These are phyloP conservation scores for Cladophialophora bantiana DNA, from an alignment of 2,329 filamentous ascomycete genomes.

Conservation along the genomic window DNA sequence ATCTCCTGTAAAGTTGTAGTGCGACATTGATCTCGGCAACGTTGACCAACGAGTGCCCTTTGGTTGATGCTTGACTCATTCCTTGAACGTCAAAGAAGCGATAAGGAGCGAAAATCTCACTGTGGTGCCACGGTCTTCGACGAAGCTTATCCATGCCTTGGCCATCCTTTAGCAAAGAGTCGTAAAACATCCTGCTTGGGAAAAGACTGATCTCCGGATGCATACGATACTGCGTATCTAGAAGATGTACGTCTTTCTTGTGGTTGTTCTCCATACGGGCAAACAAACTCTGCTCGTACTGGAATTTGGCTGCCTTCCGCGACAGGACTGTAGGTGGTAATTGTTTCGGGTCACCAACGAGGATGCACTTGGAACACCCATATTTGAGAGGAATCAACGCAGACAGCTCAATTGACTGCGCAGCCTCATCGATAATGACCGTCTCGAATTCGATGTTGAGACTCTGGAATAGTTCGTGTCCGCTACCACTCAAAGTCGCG, in stretches of 20 bases:
- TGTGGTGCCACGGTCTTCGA: conserved; percentile 83
- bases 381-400: conserved; percentile 97
- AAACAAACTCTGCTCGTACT: conserved; percentile 97
- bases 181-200: conserved; percentile 91
- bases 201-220: conserved; percentile 94
- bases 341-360: conserved; percentile 97
- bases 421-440: conserved; percentile 96
- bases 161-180: conserved; percentile 84
- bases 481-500: conserved; percentile 91
- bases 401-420: conserved; percentile 96
- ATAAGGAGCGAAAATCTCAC: conserved; percentile 83
- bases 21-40: conserved; percentile 84
- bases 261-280: conserved; percentile 97
- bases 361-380: conserved; percentile 92
- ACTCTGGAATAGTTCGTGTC: conserved; percentile 96
- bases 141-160: conserved; percentile 79
- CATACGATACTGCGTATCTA: conserved; percentile 99
- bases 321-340: conserved; percentile 94
- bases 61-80: conserved; percentile 78
- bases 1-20: conserved; percentile 80
- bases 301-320: conserved; percentile 86
- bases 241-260: conserved; percentile 83
- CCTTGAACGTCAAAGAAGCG: conserved; percentile 97
- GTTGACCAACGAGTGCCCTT: conserved; percentile 90
- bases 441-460: conserved; percentile 97